These are phyloP conservation scores for Bruguiera parviflora DNA, from an alignment of 345 rosid species.

Conservation along the genomic window DNA sequence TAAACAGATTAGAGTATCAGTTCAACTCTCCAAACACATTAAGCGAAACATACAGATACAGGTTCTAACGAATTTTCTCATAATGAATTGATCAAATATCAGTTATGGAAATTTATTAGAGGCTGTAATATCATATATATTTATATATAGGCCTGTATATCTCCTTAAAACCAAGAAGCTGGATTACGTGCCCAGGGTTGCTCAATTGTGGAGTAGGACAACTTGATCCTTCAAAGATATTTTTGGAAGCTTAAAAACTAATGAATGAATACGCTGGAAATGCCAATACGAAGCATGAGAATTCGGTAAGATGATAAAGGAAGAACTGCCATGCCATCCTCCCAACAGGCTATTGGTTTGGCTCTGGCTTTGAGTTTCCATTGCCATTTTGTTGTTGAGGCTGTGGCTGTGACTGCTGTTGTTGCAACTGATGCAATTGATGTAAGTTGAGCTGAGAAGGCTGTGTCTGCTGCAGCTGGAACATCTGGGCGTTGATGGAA, in stretches of 20 bases:
- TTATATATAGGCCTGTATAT: slow-evolving; percentile 21
- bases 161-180: slow-evolving; percentile 24
- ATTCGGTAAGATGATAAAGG: background rate
- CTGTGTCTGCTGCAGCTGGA: slow-evolving; percentile 45
- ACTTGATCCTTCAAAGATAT: background rate
- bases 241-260: slow-evolving; percentile 28
- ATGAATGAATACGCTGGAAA: slow-evolving; percentile 36
- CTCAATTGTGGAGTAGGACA: background rate
- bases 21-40: slow-evolving; percentile 23
- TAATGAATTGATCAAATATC: slow-evolving; percentile 26
- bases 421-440: slow-evolving; percentile 34
- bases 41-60: slow-evolving; percentile 13
- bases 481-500: slow-evolving; percentile 46
- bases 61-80: slow-evolving; percentile 22
- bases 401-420: slow-evolving; percentile 23
- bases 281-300: slow-evolving; percentile 8
- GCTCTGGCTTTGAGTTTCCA: slow-evolving; percentile 46
- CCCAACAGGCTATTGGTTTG: slow-evolving; percentile 40
- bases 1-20: slow-evolving; percentile 24
- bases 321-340: slow-evolving; percentile 3
- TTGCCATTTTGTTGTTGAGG: slow-evolving; percentile 45
- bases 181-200: background rate
- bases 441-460: slow-evolving; percentile 40
- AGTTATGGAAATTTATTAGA: slow-evolving; percentile 8
- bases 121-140: slow-evolving; percentile 5